Evolutionary conservation across 2,329 filamentous ascomycete species (phyloP), one percentile per base, ranked within the genome.

Genomic region (Verticillium klebahnii): DNA sequence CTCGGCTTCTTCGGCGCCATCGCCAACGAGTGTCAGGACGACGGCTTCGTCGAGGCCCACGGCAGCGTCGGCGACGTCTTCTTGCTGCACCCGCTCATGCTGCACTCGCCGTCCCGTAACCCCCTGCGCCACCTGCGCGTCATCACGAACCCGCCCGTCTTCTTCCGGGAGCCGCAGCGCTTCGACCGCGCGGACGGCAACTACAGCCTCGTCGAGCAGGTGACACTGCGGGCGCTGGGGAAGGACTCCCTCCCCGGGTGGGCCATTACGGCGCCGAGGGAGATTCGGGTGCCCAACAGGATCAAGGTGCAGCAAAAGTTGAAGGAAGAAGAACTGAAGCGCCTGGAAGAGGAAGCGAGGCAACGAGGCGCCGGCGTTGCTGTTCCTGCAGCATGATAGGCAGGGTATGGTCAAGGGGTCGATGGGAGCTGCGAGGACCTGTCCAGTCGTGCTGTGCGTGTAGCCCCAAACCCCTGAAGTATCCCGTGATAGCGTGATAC

Each of bases 11-110:
- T 81, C 71, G 70, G 71, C 40, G 65, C 71, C 23, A 65, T 81
- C 2, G 74, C 71, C 55, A 71, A 64, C 57, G 71, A 67, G 75
- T 81, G 73, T 73, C 77, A 60, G 67, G 78, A 67, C 61, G 77
- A 60, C 67, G 78, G 67, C 62, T 85, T 86, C 68, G 78, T 85
- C 52, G 84, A 87, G 72, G 82, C 79, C 0, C 80, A 77, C 2
- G 85, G 85, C 1, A 68, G 76, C 1, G 76, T 80, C 0, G 85
- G 85, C 9, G 84, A 87, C 63, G 82, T 87, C 15, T 86, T 81
- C 65, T 71, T 88, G 17, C 68, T 87, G 69, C 85, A 88, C 69
- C 85, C 85, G 52, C 72, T 87, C 19, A 87, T 87, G 83, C 70
- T 86, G 71, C 85, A 88, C 69, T 80, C 78, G 45, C 80, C 82